Evolutionary conservation across 2,329 filamentous ascomycete species (phyloP).

Genomic region (Nakataea oryzae): DNA sequence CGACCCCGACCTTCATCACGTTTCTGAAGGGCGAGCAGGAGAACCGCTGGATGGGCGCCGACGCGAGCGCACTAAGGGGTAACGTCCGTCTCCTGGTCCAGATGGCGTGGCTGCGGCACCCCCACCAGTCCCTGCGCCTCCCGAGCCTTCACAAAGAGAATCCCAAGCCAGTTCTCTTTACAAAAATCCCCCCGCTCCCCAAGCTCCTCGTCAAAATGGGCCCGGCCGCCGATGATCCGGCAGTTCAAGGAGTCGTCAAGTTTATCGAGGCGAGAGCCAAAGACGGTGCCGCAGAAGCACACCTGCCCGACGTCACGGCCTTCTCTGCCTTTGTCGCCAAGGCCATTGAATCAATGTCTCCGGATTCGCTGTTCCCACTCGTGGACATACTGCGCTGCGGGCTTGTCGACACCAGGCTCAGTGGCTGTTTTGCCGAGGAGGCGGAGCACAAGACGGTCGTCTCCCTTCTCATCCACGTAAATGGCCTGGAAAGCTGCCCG

Average conservation of each 20-base stretch:
- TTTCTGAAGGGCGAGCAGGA: slow-evolving; percentile 68
- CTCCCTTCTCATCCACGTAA: slow-evolving; percentile 50
- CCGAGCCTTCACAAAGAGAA: slow-evolving; percentile 57
- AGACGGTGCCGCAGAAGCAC: slow-evolving; percentile 51
- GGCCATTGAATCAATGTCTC: slow-evolving; percentile 43
- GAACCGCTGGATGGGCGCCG: slow-evolving; percentile 72
- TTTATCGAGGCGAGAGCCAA: slow-evolving; percentile 59
- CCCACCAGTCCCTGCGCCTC: slow-evolving; percentile 60
- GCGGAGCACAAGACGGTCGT: slow-evolving; percentile 50
- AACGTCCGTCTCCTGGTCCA: slow-evolving; percentile 67
- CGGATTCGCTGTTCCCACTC: slow-evolving; percentile 63
- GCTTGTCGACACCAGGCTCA: slow-evolving; percentile 67
- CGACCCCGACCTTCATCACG: slow-evolving; percentile 83
- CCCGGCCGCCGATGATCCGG: slow-evolving; percentile 39
- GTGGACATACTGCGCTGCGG: slow-evolving; percentile 78
- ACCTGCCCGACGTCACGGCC: slow-evolving; percentile 58
- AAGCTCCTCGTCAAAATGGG: slow-evolving; percentile 78
- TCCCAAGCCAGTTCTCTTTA: slow-evolving; percentile 59
- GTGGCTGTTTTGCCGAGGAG: slow-evolving; percentile 76
- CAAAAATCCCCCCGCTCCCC: slow-evolving; percentile 69
- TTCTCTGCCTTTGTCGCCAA: slow-evolving; percentile 53
- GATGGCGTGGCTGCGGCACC: slow-evolving; percentile 66
- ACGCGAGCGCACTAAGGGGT: slow-evolving; percentile 53
- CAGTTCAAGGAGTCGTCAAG: slow-evolving; percentile 52
- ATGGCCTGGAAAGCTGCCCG: slow-evolving; percentile 46